Evolutionary conservation across 768 basidiomycete genomes (phyloP).

Genomic region (Tricholoma sp.): DNA sequence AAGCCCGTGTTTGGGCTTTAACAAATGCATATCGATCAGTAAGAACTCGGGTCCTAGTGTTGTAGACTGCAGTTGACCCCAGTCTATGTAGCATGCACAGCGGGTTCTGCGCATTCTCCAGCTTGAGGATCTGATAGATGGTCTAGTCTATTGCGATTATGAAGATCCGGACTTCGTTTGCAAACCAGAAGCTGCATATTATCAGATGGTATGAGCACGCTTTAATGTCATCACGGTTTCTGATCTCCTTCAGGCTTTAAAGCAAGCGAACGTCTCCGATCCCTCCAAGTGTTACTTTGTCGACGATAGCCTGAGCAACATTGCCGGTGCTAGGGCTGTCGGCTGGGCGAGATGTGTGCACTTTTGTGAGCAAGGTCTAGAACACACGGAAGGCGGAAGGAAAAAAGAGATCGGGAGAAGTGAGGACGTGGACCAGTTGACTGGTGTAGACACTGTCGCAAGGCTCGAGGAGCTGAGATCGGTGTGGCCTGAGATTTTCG

Average conservation of each 20-base stretch:
- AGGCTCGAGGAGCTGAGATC: slow-evolving; percentile 61
- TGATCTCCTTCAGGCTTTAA: slow-evolving; percentile 45
- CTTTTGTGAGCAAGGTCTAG: slow-evolving; percentile 66
- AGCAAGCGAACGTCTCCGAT: slow-evolving; percentile 53
- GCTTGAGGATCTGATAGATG: slow-evolving; percentile 69
- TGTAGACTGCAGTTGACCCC: neutral
- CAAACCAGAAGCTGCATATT: slow-evolving; percentile 77
- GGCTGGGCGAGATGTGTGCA: slow-evolving; percentile 76
- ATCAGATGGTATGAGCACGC: slow-evolving; percentile 46
- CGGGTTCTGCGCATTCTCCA: slow-evolving; percentile 73
- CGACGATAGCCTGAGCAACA: slow-evolving; percentile 70
- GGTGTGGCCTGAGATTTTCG: slow-evolving; percentile 77
- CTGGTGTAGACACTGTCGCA: slow-evolving; percentile 47
- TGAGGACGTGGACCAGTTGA: slow-evolving; percentile 27
- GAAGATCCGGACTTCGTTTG: slow-evolving; percentile 59
- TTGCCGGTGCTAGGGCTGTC: slow-evolving; percentile 55
- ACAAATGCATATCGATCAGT: slow-evolving; percentile 82
- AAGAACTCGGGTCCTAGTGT: slow-evolving; percentile 17
- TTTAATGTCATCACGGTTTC: neutral
- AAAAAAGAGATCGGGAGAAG: slow-evolving; percentile 42
- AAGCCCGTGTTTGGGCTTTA: slow-evolving; percentile 77
- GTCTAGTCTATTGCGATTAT: slow-evolving; percentile 79
- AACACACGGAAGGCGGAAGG: slow-evolving; percentile 58
- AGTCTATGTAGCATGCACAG: slow-evolving; percentile 61
- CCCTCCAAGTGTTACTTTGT: slow-evolving; percentile 72